phyloP scores from a whole-genome alignment of 2,329 filamentous ascomycete genomes.

The Xylariaceae sp. region DNA sequence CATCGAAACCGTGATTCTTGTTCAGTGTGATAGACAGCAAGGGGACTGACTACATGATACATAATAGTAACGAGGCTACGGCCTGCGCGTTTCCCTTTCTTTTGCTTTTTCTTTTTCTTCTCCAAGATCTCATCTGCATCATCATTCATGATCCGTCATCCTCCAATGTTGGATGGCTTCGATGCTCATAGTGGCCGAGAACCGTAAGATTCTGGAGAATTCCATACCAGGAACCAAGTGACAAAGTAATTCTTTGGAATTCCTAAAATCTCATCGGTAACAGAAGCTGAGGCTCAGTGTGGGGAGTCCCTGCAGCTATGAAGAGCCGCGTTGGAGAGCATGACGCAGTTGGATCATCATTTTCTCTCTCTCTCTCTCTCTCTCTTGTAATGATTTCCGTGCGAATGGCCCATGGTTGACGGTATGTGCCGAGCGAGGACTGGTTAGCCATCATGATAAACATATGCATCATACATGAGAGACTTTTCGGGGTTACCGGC shows the following conservation, averaged over 20 bases:
- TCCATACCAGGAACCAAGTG: neutral
- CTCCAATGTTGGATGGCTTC: neutral
- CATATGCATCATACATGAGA: conserved; percentile 2
- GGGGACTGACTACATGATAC: too few species aligned
- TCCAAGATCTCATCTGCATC: too few species aligned
- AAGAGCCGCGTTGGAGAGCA: neutral
- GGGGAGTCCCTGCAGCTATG: neutral
- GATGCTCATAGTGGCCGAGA: neutral
- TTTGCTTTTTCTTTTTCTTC: too few species aligned
- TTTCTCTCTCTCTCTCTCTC: too few species aligned
- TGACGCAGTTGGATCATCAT: too few species aligned
- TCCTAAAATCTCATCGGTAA: neutral
- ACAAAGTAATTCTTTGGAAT: too few species aligned
- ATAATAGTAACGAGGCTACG: neutral
- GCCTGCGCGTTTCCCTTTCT: neutral
- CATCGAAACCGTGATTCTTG: neutral
- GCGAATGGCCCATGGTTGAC: neutral
- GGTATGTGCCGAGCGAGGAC: conserved; percentile 4
- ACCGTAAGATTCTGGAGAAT: neutral
- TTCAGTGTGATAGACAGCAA: neutral
- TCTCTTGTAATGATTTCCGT: neutral
- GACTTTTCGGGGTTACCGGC: neutral
- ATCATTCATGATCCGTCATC: neutral
- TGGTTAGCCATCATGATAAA: neutral
- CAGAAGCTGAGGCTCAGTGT: neutral